Evolutionary conservation across 257 asterid species (phyloP), one percentile per base, ranked within the genome.

Genomic region (Solanum bukasovii): DNA sequence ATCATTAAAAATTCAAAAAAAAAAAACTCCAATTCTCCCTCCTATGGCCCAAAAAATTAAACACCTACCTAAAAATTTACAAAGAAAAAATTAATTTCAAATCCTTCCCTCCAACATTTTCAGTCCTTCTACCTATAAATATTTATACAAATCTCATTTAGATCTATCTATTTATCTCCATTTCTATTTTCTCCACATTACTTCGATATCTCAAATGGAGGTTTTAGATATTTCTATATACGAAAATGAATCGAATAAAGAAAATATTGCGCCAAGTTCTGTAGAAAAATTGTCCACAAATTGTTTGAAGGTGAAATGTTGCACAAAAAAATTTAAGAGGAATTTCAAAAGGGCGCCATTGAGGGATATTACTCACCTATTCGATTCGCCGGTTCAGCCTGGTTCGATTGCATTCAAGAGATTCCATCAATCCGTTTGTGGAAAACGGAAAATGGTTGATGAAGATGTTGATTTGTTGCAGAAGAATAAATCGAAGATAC

Each of bases 361-460:
- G 16, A 92, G 88, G 78, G 95, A 93, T 67, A 87, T 93, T 35
- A 93, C 96, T 25, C 81, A 89, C 82, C 86, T 92, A 1, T 71
- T 37, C n/a, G 16, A 71, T 25, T 40, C 7, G 23, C 49, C 35
- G 23, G 31, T 49, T 23, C 87, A 67, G 38, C 77, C 52, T 9
- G 23, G 27, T 85, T 72, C 91, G 12, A 82, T 42, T 18, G 79
- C 67, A 63, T 44, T 87, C 27, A 38, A 25, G 13, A 87, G 65
- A 42, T 42, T 11, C 49, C 49, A 1, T 42, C 49, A 42, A 42
- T 42, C 49, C 14, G 49, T 42, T 42, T 65, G 25, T 71, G 88
- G 92, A 68, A 92, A 92, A 40, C 77, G 93, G 18, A 92, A 90
- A 85, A 18, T 61, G 14, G 90, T 38, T 23, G 91, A 71, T 44